These are phyloP conservation scores for Gigaspora rosea DNA, from an alignment of 192 early-diverging fungal genomes.

Conservation along the genomic window DNA sequence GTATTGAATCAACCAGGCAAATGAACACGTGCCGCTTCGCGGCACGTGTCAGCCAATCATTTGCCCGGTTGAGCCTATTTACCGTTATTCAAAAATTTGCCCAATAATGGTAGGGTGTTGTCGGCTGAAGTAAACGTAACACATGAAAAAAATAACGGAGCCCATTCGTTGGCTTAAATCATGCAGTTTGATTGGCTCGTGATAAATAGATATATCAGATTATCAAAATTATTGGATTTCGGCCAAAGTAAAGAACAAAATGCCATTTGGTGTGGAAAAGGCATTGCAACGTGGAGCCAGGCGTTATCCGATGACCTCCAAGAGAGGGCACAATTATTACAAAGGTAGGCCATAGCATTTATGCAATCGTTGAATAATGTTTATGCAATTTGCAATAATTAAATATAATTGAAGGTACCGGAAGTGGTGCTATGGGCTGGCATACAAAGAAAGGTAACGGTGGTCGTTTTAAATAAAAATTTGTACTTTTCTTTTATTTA, in stretches of 20 bases:
- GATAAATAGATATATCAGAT: too few species aligned
- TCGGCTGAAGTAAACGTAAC: too few species aligned
- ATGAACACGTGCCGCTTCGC: too few species aligned
- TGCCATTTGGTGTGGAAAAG: slow-evolving; percentile 53
- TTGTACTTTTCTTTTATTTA: background rate
- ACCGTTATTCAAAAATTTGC: too few species aligned
- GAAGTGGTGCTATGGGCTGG: slow-evolving; percentile 63
- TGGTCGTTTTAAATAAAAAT: background rate
- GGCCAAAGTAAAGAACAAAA: background rate
- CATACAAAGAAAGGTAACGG: slow-evolving; percentile 53
- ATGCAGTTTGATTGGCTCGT: too few species aligned
- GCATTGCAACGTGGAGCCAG: slow-evolving; percentile 56
- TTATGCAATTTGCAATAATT: background rate
- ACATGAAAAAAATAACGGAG: too few species aligned
- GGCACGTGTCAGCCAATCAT: too few species aligned
- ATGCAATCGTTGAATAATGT: background rate
- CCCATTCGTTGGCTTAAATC: too few species aligned
- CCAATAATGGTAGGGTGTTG: too few species aligned
- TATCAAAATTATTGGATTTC: too few species aligned
- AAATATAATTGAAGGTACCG: slow-evolving; percentile 46
- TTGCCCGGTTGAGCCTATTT: too few species aligned
- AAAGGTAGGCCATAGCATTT: slow-evolving; percentile 45
- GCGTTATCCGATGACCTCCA: slow-evolving; percentile 54
- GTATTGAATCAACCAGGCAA: too few species aligned
- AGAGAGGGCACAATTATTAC: slow-evolving; percentile 62